These are phyloP conservation scores for Pestalotiopsis sp. DNA, from an alignment of 2,329 filamentous ascomycete species.

Conservation along the genomic window DNA sequence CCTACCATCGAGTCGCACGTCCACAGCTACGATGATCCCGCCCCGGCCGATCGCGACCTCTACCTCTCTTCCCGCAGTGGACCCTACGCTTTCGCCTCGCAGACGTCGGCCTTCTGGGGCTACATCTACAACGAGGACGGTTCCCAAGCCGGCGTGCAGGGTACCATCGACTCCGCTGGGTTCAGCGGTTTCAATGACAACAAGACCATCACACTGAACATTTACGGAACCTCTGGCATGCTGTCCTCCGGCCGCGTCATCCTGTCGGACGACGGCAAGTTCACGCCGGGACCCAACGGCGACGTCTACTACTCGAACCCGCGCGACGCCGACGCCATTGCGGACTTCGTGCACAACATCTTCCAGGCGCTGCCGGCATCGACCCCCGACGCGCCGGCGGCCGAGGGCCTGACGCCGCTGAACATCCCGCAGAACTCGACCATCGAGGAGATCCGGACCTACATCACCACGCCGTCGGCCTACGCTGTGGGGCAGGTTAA, in stretches of 20 bases:
- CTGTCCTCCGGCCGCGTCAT: constrained; percentile 49
- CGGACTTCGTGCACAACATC: constrained; percentile 51
- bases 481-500: constrained; percentile 55
- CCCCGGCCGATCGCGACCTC: constrained; percentile 41
- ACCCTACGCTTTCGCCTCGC: constrained; percentile 54
- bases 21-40: constrained; percentile 48
- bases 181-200: constrained; percentile 39
- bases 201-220: constrained; percentile 56
- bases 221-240: constrained; percentile 60
- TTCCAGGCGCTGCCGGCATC: constrained; percentile 44
- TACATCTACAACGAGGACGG: constrained; percentile 45
- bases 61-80: constrained; percentile 53
- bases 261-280: constrained; percentile 41
- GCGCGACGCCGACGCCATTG: constrained; percentile 50
- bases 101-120: constrained; percentile 57
- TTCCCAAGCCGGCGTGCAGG: constrained; percentile 48
- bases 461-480: constrained; percentile 48
- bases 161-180: constrained; percentile 53
- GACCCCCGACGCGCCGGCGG: constrained; percentile 30
- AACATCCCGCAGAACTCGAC: constrained; percentile 50
- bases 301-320: constrained; percentile 50
- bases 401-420: constrained; percentile 44
- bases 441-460: constrained; percentile 48
- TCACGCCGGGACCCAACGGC: constrained; percentile 41
- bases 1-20: constrained; percentile 48